These are phyloP conservation scores for Tulasnella calospora DNA, from an alignment of 768 basidiomycete species.

Conservation along the genomic window DNA sequence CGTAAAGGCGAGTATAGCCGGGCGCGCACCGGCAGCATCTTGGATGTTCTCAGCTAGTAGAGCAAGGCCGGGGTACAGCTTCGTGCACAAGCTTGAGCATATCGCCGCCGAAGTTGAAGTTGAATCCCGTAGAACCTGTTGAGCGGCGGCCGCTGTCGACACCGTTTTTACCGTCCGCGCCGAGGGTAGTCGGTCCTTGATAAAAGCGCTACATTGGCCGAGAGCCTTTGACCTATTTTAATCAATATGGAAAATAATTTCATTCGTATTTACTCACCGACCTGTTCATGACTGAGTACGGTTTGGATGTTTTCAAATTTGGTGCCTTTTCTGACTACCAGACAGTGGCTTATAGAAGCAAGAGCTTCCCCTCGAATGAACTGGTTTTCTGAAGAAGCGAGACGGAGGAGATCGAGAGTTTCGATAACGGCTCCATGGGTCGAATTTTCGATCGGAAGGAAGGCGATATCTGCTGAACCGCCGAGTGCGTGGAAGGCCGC, in stretches of 20 bases:
- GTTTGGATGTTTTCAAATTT: constrained; percentile 9
- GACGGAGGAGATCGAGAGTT: constrained; percentile 24
- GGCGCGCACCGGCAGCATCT: constrained; percentile 9
- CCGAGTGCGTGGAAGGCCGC: constrained; percentile 4
- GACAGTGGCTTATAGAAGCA: constrained; percentile 8
- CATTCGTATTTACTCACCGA: neutral
- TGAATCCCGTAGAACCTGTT: neutral
- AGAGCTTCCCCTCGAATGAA: constrained; percentile 16
- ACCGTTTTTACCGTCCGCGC: neutral
- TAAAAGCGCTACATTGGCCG: constrained; percentile 19
- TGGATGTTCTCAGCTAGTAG: constrained; percentile 17
- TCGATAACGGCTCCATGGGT: constrained; percentile 20
- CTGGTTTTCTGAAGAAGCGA: neutral
- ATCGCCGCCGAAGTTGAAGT: constrained; percentile 11
- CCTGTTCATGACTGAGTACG: constrained; percentile 24
- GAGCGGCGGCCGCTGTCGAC: constrained; percentile 25
- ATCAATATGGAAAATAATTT: neutral
- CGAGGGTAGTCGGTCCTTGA: constrained; percentile 2
- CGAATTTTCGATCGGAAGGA: constrained; percentile 25
- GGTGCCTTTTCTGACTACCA: constrained; percentile 11
- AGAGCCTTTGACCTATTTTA: constrained; percentile 4
- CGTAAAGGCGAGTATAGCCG: neutral
- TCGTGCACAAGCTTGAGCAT: constrained; percentile 21
- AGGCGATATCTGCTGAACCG: neutral
- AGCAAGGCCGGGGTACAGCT: constrained; percentile 10